phyloP scores from a whole-genome alignment of 2,329 filamentous ascomycete genomes.

The Blumeria hordei region DNA sequence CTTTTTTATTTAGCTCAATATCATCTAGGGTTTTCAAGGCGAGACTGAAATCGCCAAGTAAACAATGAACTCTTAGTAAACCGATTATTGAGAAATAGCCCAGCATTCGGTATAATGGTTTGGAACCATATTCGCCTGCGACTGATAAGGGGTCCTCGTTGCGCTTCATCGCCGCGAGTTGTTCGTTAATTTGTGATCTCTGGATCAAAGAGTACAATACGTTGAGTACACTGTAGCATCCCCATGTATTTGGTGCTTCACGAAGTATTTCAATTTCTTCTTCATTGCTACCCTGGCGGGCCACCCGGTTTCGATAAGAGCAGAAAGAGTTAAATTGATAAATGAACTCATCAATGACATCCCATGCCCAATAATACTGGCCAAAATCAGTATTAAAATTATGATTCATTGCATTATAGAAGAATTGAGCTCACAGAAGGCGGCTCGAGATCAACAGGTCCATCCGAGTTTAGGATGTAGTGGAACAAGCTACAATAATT shows the following conservation, averaged over 20 bases:
- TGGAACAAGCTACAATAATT: conserved; percentile 98
- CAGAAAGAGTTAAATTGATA: conserved; percentile 99
- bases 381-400: conserved; percentile 6
- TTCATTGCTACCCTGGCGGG: conserved; percentile 59
- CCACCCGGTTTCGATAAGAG: conserved; percentile 80
- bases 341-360: conserved; percentile 99
- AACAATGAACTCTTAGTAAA: conserved; percentile 80
- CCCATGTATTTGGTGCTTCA: conserved; percentile 98
- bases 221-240: conserved; percentile 97
- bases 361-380: conserved; percentile 98
- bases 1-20: conserved; percentile 99
- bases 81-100: conserved; percentile 99
- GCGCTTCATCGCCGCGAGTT: conserved; percentile 81
- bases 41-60: conserved; percentile 92
- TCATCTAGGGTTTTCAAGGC: conserved; percentile 97
- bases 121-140: conserved; percentile 83
- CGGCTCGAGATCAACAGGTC: conserved; percentile 90
- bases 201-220: conserved; percentile 98
- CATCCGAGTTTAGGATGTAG: conserved; percentile 96
- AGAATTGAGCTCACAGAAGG: conserved; percentile 43
- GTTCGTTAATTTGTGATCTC: conserved; percentile 92
- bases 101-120: conserved; percentile 91
- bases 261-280: conserved; percentile 80
- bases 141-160: conserved; percentile 73
- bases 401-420: too few species aligned